Conservation (phyloP, 148 eudicot genomes). For the Nepenthes gracilis region DNA sequence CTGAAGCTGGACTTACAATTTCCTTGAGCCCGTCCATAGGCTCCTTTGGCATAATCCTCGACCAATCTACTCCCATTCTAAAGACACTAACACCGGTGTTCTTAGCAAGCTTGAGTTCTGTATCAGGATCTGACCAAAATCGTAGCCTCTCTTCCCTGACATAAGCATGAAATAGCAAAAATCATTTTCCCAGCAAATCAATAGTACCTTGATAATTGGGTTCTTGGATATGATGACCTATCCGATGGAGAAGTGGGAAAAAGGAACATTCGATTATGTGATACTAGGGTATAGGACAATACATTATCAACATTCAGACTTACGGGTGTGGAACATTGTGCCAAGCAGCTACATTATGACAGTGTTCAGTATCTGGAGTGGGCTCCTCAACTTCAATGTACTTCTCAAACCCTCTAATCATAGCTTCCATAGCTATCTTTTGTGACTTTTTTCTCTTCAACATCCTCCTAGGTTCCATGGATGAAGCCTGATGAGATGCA, state of each 20-base stretch:
- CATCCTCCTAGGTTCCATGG: slow-evolving; percentile 23
- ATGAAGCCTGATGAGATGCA: slow-evolving; percentile 54
- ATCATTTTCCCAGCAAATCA: slow-evolving; percentile 5
- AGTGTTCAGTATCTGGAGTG: slow-evolving; percentile 28
- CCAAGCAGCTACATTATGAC: slow-evolving; percentile 93
- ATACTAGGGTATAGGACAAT: background rate
- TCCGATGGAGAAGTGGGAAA: background rate
- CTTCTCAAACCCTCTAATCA: slow-evolving; percentile 72
- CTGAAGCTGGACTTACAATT: slow-evolving; percentile 34
- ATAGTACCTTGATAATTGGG: background rate
- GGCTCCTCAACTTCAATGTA: slow-evolving; percentile 43
- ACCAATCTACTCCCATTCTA: slow-evolving; percentile 97
- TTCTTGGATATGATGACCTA: background rate
- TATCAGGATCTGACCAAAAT: slow-evolving; percentile 99
- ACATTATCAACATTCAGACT: slow-evolving; percentile 9
- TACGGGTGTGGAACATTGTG: slow-evolving; percentile 99
- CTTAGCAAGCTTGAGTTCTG: slow-evolving; percentile 80
- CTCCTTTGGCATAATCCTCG: slow-evolving; percentile 92
- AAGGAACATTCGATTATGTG: background rate
- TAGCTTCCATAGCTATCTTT: slow-evolving; percentile 89
- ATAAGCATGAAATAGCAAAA: slow-evolving; percentile 11
- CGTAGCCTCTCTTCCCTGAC: slow-evolving; percentile 95
- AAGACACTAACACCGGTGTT: slow-evolving; percentile 78
- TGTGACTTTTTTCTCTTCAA: slow-evolving; percentile 49
- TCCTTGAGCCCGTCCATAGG: slow-evolving; percentile 52